Percentiles rank a stretch among this genome's conserved stretches.
These are phyloP conservation scores for Fusarium mexicanum DNA, from an alignment of 2,329 filamentous ascomycete genomes.

Conservation along the genomic window DNA sequence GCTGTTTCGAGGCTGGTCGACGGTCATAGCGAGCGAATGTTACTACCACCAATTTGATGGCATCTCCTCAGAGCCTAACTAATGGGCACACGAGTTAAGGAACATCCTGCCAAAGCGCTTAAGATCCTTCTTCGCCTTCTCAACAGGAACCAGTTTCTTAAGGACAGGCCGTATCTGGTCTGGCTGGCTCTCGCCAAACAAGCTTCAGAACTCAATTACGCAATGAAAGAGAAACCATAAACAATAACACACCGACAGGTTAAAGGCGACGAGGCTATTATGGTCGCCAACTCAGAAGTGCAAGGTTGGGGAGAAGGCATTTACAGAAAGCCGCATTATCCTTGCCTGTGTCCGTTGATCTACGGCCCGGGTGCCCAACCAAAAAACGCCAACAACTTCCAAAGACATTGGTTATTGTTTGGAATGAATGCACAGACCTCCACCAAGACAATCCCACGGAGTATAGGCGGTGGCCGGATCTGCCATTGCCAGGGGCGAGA, in stretches of 20 bases:
- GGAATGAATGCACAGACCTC: neutral
- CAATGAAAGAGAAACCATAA: neutral
- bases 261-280: too few relatives aligned
- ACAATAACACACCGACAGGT: neutral
- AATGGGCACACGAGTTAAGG: neutral
- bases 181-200: neutral
- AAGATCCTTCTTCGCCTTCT: neutral
- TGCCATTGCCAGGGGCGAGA: neutral
- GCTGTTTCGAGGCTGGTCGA: slow-evolving; percentile 1
- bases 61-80: neutral
- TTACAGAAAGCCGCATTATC: neutral
- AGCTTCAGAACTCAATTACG: neutral
- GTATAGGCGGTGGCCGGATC: neutral
- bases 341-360: neutral
- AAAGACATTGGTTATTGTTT: neutral
- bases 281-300: neutral
- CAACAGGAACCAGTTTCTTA: slow-evolving; percentile 20
- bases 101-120: too few relatives aligned
- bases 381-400: neutral
- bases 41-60: neutral
- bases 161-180: too few relatives aligned
- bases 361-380: neutral
- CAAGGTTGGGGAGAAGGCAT: neutral
- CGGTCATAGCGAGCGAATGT: slow-evolving; percentile 1
- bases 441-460: neutral